A percentile compares a stretch with the other conserved stretches of the same genome.
Evolutionary conservation across 371 early-diverging fungal species (phyloP).

Genomic region (Batkoa obscura): DNA sequence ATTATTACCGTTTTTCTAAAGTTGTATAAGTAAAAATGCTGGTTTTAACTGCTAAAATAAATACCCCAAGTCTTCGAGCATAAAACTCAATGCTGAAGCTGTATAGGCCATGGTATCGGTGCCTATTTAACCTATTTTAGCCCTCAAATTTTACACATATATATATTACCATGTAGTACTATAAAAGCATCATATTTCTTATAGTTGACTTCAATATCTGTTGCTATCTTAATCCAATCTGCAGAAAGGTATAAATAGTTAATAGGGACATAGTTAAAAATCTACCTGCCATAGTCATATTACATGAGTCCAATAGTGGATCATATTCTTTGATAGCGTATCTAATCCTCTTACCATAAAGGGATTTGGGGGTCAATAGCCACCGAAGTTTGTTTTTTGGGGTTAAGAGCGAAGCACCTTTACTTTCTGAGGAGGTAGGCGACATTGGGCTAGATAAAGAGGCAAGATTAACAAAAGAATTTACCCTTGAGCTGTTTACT

Average conservation of each 20-base stretch:
- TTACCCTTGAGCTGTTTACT: no score
- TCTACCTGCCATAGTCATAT: slow-evolving; percentile 72
- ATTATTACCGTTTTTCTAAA: slow-evolving; percentile 85
- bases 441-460: not conserved
- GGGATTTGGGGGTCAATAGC: slow-evolving; percentile 73
- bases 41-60: not conserved
- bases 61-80: slow-evolving; percentile 83
- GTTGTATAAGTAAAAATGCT: not conserved
- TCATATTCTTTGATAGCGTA: slow-evolving; percentile 86
- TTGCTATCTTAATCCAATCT: slow-evolving; percentile 91
- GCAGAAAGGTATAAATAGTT: slow-evolving; percentile 11
- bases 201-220: slow-evolving; percentile 88
- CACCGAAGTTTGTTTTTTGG: slow-evolving; percentile 12
- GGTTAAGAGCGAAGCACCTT: not conserved
- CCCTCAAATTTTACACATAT: not conserved
- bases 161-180: slow-evolving; percentile 51
- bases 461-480: no score
- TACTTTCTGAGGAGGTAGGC: not conserved
- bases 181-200: slow-evolving; percentile 81
- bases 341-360: slow-evolving; percentile 76
- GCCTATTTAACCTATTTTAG: slow-evolving; percentile 12
- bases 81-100: slow-evolving; percentile 83
- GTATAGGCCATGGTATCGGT: slow-evolving; percentile 94
- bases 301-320: slow-evolving; percentile 83
- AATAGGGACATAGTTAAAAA: not conserved